Evolutionary conservation across 805 yeast genomes (phyloP).

Genomic region (Zygoascus tannicola): DNA sequence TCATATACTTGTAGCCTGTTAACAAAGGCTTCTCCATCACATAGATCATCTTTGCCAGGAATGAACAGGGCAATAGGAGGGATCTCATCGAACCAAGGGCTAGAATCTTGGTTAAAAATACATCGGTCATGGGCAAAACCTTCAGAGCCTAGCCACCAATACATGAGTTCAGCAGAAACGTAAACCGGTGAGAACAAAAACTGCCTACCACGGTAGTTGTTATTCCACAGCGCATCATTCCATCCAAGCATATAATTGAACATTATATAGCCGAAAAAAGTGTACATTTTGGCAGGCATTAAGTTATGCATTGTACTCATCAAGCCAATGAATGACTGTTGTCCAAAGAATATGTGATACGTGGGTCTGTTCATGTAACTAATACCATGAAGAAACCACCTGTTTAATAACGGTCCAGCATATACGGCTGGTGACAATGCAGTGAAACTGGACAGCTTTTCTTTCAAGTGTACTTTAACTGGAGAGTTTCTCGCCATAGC

Average conservation of each 20-base stretch:
- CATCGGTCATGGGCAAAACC: slow-evolving; percentile 44
- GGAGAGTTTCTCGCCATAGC: slow-evolving; percentile 47
- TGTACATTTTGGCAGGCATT: slow-evolving; percentile 46
- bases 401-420: slow-evolving; percentile 68
- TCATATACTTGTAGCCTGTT: slow-evolving; percentile 59
- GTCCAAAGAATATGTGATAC: slow-evolving; percentile 51
- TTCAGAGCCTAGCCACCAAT: slow-evolving; percentile 73
- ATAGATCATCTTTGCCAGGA: slow-evolving; percentile 68
- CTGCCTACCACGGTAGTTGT: slow-evolving; percentile 54
- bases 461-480: slow-evolving; percentile 28
- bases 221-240: slow-evolving; percentile 74
- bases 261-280: slow-evolving; percentile 64
- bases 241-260: slow-evolving; percentile 83
- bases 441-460: slow-evolving; percentile 55
- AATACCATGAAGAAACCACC: slow-evolving; percentile 28
- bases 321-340: slow-evolving; percentile 66
- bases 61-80: slow-evolving; percentile 59
- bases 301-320: slow-evolving; percentile 51
- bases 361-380: slow-evolving; percentile 18
- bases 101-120: slow-evolving; percentile 44
- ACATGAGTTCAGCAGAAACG: slow-evolving; percentile 72
- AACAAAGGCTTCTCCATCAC: slow-evolving; percentile 60
- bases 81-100: slow-evolving; percentile 29
- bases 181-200: slow-evolving; percentile 81
- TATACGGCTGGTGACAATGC: slow-evolving; percentile 88